Base-by-base conservation (phyloP, 495 filamentous ascomycete species). In the Penicillium cosmopolitanum region DNA sequence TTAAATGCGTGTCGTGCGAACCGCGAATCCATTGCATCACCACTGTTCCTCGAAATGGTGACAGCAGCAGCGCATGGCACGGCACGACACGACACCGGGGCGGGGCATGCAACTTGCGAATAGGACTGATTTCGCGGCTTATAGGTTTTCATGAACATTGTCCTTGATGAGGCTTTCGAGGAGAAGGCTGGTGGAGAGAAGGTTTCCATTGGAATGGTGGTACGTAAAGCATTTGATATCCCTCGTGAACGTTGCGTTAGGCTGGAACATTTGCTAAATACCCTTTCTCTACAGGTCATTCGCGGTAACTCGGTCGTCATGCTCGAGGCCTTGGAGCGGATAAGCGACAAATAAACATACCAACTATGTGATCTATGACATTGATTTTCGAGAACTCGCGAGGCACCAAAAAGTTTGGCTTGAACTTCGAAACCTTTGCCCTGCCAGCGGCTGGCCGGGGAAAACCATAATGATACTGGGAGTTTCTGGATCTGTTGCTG, bases 61-160 rank as follows among this genome's bases (percentile, higher is more conserved):
- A 13, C 10, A 5, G n/a, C 15, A 44, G 16, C 12, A 40, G 12
- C 36, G 36, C 36, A n/a, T 5, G 11, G 12, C 28, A 31, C 28
- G 5, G 28, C 28, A 31, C 28, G 16, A 13, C 9, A 19, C 6
- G 12, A 16, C 21, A 46, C 19, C 18, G 28, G 35, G 16, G 43
- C 16, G 43, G 4, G 15, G 25, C 10, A n/a, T 10, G 25, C 40
- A 18, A 50, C 4, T 19, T 18, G 25, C 54, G 16, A 25, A 54
- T 23, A 31, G 12, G 44, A 28, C 56, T 60, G 57, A 63, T 57
- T 57, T 53, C 33, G 13, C 35, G 19, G 46, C 16, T 31, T n/a
- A 11, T 72, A 98, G 95, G 93, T 97, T 53, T 98, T 98, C 82
- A 84, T 98, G 68, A 98, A 98, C 76, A 93, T 98, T 68, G 94